Percentiles rank a stretch among this genome's conserved stretches.
phyloP scores from a whole-genome alignment of 1,284 basidiomycete genomes.

The Ustilago xerochloae region DNA sequence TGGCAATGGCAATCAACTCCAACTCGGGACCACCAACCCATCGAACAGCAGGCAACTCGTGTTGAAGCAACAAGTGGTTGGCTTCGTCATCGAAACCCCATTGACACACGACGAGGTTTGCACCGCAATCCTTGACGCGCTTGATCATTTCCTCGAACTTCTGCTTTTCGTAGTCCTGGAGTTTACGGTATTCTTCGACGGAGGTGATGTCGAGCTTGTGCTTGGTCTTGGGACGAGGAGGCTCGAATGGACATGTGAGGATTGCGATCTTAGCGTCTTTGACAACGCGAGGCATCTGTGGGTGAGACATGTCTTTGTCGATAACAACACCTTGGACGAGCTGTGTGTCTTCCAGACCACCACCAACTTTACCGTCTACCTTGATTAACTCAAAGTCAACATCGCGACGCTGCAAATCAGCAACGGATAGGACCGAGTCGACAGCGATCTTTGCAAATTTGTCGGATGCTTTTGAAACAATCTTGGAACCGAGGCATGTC shows the following conservation, averaged over 20 bases:
- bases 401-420: slow-evolving; percentile 91
- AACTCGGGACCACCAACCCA: slow-evolving; percentile 99
- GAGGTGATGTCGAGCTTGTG: slow-evolving; percentile 97
- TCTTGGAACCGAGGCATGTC: slow-evolving; percentile 96
- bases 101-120: slow-evolving; percentile 98
- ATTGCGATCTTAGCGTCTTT: slow-evolving; percentile 93
- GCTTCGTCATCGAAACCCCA: slow-evolving; percentile 99
- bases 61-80: slow-evolving; percentile 97
- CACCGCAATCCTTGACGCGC: slow-evolving; percentile 95
- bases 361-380: slow-evolving; percentile 98
- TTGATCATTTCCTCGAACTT: slow-evolving; percentile 98
- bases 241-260: slow-evolving; percentile 98
- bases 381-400: slow-evolving; percentile 99
- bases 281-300: slow-evolving; percentile 92
- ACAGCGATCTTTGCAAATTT: slow-evolving; percentile 98
- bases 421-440: slow-evolving; percentile 93
- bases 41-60: slow-evolving; percentile 94
- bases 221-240: slow-evolving; percentile 98
- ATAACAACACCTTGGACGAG: slow-evolving; percentile 95
- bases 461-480: slow-evolving; percentile 94
- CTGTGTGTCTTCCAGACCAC: slow-evolving; percentile 90
- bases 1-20: slow-evolving; percentile 98
- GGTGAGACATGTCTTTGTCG: slow-evolving; percentile 99
- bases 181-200: slow-evolving; percentile 97
- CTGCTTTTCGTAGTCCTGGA: slow-evolving; percentile 92